These are phyloP conservation scores for Ustilago lituana DNA, from an alignment of 1,284 basidiomycete genomes.

Conservation along the genomic window DNA sequence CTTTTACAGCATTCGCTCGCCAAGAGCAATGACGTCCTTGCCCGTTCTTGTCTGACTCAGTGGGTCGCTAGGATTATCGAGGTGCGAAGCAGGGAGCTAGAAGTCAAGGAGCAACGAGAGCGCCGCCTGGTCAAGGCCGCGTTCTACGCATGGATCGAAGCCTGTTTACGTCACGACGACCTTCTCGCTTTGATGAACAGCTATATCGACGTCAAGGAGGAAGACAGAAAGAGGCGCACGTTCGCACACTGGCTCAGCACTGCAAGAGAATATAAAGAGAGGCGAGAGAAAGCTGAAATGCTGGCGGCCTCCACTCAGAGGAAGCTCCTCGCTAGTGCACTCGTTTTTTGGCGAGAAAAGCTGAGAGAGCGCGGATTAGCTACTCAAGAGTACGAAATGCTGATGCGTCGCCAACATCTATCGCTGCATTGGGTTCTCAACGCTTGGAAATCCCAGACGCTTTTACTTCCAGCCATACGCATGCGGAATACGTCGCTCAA, in stretches of 20 bases:
- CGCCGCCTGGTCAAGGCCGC: slow-evolving; percentile 26
- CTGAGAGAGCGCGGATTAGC: slow-evolving; percentile 26
- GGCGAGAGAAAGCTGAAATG: slow-evolving; percentile 20
- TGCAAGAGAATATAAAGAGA: slow-evolving; percentile 17
- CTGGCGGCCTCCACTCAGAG: background rate
- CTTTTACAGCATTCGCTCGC: slow-evolving; percentile 13
- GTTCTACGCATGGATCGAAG: slow-evolving; percentile 50
- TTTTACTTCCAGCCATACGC: slow-evolving; percentile 36
- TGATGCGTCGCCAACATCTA: slow-evolving; percentile 39
- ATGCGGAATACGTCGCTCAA: slow-evolving; percentile 41
- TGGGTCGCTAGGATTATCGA: slow-evolving; percentile 50
- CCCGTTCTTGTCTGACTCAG: slow-evolving; percentile 11
- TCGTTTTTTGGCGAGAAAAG: slow-evolving; percentile 31
- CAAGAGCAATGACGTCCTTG: slow-evolving; percentile 9
- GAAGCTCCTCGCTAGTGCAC: slow-evolving; percentile 6
- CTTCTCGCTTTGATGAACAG: slow-evolving; percentile 47
- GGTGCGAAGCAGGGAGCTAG: slow-evolving; percentile 30
- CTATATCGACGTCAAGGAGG: slow-evolving; percentile 52
- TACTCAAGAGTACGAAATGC: slow-evolving; percentile 41
- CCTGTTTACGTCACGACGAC: slow-evolving; percentile 50
- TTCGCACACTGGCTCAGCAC: slow-evolving; percentile 34
- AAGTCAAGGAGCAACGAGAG: slow-evolving; percentile 37
- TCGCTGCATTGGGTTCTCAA: slow-evolving; percentile 17
- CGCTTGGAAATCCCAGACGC: slow-evolving; percentile 36
- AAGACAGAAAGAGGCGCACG: slow-evolving; percentile 15